Percentiles rank a stretch among this genome's conserved stretches.
These are phyloP conservation scores for Nyssa sinensis DNA, from an alignment of 148 eudicot species.

Conservation along the genomic window DNA sequence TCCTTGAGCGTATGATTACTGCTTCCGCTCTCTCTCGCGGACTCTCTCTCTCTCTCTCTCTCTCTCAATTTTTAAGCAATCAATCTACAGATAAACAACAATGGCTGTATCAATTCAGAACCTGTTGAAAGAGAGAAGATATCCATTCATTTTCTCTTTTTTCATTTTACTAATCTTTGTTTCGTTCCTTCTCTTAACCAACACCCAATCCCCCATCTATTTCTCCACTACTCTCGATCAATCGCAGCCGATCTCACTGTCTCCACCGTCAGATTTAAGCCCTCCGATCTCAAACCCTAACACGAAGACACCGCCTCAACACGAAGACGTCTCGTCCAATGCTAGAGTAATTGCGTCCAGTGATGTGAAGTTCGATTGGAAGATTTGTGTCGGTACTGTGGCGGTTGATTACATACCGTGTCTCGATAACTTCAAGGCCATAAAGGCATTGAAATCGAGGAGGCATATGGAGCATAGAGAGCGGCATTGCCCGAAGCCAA, in stretches of 20 bases:
- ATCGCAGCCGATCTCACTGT: not conserved
- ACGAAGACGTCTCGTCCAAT: not conserved
- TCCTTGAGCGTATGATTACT: no score
- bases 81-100: constrained; percentile 1
- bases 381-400: constrained; percentile 39
- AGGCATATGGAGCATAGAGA: constrained; percentile 89
- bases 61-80: not conserved
- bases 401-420: constrained; percentile 91
- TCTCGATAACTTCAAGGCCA: constrained; percentile 69
- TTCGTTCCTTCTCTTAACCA: constrained; percentile 51
- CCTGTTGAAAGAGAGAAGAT: constrained; percentile 50
- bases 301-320: not conserved
- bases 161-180: constrained; percentile 48
- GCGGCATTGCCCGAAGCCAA: constrained; percentile 70
- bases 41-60: constrained; percentile 9
- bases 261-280: constrained; percentile 2
- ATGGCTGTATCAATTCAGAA: constrained; percentile 54
- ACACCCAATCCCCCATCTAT: constrained; percentile 30
- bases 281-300: constrained; percentile 1
- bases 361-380: constrained; percentile 33
- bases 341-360: not conserved
- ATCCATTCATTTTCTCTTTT: constrained; percentile 64
- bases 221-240: constrained; percentile 11
- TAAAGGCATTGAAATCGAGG: constrained; percentile 60
- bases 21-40: not conserved